Evolutionary conservation across 2,329 filamentous ascomycete species (phyloP).

Genomic region (Trichoderma gracile): DNA sequence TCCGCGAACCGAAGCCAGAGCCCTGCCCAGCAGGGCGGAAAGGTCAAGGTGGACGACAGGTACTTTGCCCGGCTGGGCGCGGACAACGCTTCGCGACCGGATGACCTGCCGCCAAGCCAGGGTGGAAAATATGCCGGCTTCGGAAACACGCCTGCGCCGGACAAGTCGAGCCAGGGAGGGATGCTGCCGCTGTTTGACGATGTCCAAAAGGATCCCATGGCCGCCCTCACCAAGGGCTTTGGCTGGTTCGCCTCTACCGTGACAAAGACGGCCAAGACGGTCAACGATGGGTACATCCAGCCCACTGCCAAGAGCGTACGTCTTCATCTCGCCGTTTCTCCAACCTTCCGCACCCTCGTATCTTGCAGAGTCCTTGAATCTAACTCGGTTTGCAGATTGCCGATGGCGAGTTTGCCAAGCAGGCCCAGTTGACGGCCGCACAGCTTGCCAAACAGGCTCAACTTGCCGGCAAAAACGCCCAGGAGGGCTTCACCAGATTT

Average conservation of each 20-base stretch:
- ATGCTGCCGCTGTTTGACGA: slow-evolving; percentile 74
- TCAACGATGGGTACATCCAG: slow-evolving; percentile 90
- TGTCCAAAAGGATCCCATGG: slow-evolving; percentile 86
- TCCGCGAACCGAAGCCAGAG: slow-evolving; percentile 45
- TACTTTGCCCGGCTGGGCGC: slow-evolving; percentile 86
- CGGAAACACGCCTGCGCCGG: slow-evolving; percentile 69
- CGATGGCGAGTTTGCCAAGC: slow-evolving; percentile 73
- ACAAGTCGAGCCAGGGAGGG: slow-evolving; percentile 45
- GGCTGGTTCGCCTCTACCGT: slow-evolving; percentile 92
- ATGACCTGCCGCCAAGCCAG: slow-evolving; percentile 77
- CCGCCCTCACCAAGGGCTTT: slow-evolving; percentile 85
- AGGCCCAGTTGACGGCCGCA: slow-evolving; percentile 62
- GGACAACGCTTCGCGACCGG: slow-evolving; percentile 76
- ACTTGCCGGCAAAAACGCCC: slow-evolving; percentile 71
- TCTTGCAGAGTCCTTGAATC: not conserved
- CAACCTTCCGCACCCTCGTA: too few species aligned
- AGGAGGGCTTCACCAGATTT: slow-evolving; percentile 80
- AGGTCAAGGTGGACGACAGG: slow-evolving; percentile 73
- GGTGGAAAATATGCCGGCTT: slow-evolving; percentile 93
- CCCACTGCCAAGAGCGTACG: slow-evolving; percentile 65
- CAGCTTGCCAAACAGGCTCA: slow-evolving; percentile 67
- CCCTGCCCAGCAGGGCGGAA: slow-evolving; percentile 41
- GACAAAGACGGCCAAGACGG: slow-evolving; percentile 83
- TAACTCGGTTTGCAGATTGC: slow-evolving; percentile 60
- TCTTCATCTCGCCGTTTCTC: not conserved